Evolutionary conservation across 441 rosid genomes (phyloP).

Genomic region (Croton laevigatus): DNA sequence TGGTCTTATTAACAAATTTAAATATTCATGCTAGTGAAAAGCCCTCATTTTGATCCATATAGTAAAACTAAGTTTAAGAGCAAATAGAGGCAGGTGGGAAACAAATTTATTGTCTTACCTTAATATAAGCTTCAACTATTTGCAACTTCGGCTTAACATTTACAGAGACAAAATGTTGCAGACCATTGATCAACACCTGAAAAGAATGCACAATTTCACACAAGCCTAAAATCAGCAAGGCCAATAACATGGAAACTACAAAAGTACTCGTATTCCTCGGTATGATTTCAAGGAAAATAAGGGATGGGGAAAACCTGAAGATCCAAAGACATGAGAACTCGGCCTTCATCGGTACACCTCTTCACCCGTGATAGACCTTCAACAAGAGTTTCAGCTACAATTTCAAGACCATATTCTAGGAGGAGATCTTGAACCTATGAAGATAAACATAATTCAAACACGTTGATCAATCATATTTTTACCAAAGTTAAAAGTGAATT

Average conservation of each 20-base stretch:
- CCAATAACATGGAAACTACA: neutral
- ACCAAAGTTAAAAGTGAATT: neutral
- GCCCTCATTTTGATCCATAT: neutral
- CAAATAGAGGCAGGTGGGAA: neutral
- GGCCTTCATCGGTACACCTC: conserved; percentile 93
- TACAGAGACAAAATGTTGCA: conserved; percentile 70
- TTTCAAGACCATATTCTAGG: conserved; percentile 79
- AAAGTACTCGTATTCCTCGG: conserved; percentile 2
- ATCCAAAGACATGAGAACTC: conserved; percentile 94
- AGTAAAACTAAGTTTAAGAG: neutral
- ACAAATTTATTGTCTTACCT: conserved; percentile 41
- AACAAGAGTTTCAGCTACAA: conserved; percentile 82
- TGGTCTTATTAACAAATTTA: neutral
- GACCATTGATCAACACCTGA: conserved; percentile 90
- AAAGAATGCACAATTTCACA: conserved; percentile 12
- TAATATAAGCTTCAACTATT: conserved; percentile 75
- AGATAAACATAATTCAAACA: conserved; percentile 13
- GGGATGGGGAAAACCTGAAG: conserved; percentile 55
- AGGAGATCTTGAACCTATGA: conserved; percentile 79
- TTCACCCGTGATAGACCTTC: conserved; percentile 96
- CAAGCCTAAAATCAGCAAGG: neutral
- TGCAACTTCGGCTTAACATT: conserved; percentile 80
- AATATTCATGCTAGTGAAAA: conserved; percentile 11
- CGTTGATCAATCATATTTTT: neutral
- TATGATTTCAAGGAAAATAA: neutral